Base-by-base conservation (phyloP, 2,329 filamentous ascomycete species). In the Diplodia intermedia region DNA sequence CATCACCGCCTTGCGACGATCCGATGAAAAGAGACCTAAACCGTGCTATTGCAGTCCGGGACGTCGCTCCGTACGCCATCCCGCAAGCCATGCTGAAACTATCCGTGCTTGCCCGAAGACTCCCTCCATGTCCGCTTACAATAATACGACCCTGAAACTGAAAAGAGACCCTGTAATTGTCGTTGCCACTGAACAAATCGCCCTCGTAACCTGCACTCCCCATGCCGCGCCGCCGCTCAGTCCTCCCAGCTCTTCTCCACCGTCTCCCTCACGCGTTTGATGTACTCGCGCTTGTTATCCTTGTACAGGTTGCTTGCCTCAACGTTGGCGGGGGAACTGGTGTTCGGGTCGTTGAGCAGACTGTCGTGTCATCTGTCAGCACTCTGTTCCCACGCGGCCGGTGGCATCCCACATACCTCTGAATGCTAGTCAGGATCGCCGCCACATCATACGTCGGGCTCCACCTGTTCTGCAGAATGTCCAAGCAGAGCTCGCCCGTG, bases 181-280 rank as follows among this genome's bases (percentile, higher is more conserved):
- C 65, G 9, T 60, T 14, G 23, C 63, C 63, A 31, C 36, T 60
- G 38, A 60, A 67, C 20, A 26, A 38, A 55, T 18, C 60, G 26
- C 20, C 4, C 3, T 23, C 29, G 3, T 38, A 31, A 23, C 18
- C 9, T 15, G 50, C 53, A 49, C 36, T 3, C 14, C 50, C 31
- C 36, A 29, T 55, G 36, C 23, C 49, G 31, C 36, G 14, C 61
- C 49, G 36, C 36, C 31, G 31, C n/a, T 38, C 79, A 97, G 76
- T 97, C 94, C 71, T 98, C 95, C 95, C 95, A 99, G 83, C 94
- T 98, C 88, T 97, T 98, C 85, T 99, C 95, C 18, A 99, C 95
- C 0, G 94, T 97, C 83, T 98, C 95, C 57, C 93, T 86, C 53
- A 99, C 95, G 20, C 94, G 86, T 84, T 99, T 99, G 31, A 90